These are phyloP conservation scores for Crithidia sp. DNA, from an alignment of 208 protist genomes.

Conservation along the genomic window DNA sequence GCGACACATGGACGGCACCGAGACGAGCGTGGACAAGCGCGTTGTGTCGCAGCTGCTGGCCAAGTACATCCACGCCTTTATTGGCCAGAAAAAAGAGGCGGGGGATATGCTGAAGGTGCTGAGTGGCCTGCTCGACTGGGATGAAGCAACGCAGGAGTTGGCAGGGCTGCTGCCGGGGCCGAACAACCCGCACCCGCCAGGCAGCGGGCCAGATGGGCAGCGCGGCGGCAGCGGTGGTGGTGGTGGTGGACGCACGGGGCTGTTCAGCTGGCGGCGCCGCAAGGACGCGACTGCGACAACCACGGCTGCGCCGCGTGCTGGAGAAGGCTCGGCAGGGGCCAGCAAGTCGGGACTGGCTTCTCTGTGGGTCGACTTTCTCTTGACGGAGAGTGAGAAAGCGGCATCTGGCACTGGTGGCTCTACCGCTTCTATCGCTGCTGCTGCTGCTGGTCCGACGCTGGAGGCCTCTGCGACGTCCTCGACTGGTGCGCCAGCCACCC, in stretches of 20 bases:
- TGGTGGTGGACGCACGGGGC: slow-evolving; percentile 21
- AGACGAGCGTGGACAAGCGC: slow-evolving; percentile 79
- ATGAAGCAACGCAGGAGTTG: slow-evolving; percentile 77
- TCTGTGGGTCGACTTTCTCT: slow-evolving; percentile 87
- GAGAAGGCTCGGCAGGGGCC: background rate
- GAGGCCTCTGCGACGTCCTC: background rate
- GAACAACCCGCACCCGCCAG: slow-evolving; percentile 55
- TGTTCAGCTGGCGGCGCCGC: slow-evolving; percentile 32
- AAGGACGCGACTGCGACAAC: background rate
- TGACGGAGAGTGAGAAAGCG: slow-evolving; percentile 62
- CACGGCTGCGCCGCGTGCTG: background rate
- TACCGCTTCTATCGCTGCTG: too few species aligned
- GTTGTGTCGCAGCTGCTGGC: slow-evolving; percentile 80
- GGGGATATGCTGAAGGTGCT: slow-evolving; percentile 84
- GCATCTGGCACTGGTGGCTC: too few species aligned
- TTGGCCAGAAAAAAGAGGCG: slow-evolving; percentile 51
- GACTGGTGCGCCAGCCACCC: background rate
- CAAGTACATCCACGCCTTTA: slow-evolving; percentile 87
- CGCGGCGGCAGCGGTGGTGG: slow-evolving; percentile 1
- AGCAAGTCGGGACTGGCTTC: slow-evolving; percentile 46
- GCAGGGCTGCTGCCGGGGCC: slow-evolving; percentile 80
- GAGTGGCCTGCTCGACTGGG: slow-evolving; percentile 78
- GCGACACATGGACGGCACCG: slow-evolving; percentile 56
- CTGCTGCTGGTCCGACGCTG: background rate
- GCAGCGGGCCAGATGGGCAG: background rate